Evolutionary conservation across 371 early-diverging fungal genomes (phyloP).

Genomic region (Mucor piriformis): DNA sequence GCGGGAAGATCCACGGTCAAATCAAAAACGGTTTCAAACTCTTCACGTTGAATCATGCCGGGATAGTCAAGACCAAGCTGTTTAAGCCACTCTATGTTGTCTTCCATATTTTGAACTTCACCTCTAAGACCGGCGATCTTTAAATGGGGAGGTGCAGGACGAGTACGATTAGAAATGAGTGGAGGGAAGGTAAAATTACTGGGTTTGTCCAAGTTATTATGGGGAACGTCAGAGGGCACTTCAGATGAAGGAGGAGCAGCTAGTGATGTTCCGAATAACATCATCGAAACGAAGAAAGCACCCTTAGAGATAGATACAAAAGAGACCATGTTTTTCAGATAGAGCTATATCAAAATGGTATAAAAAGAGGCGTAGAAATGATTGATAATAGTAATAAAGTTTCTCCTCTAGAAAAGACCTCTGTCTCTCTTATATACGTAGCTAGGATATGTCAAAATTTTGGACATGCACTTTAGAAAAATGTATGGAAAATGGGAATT

Average conservation of each 20-base stretch:
- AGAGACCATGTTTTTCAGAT: conserved; percentile 11
- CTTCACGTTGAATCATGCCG: neutral
- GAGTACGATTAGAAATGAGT: conserved; percentile 10
- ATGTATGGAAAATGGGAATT: too few relatives aligned
- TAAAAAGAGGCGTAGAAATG: neutral
- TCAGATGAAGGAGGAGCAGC: conserved; percentile 10
- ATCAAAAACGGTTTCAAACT: neutral
- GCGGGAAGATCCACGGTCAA: conserved; percentile 15
- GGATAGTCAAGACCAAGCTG: too few relatives aligned
- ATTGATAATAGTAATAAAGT: too few relatives aligned
- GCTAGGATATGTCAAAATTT: too few relatives aligned
- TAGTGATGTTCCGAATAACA: neutral
- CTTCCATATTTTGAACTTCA: neutral
- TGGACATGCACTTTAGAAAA: too few relatives aligned
- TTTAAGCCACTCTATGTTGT: neutral
- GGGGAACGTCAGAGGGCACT: neutral
- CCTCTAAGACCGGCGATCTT: neutral
- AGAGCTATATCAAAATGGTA: neutral
- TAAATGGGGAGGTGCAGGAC: neutral
- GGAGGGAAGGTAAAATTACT: conserved; percentile 3
- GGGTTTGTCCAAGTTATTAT: neutral
- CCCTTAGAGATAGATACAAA: conserved; percentile 17
- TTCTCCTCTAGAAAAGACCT: too few relatives aligned
- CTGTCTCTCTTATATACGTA: too few relatives aligned
- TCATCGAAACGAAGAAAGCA: conserved; percentile 5